Percentiles rank a stretch among this genome's conserved stretches.
Conservation (phyloP, 1,284 basidiomycete genomes). For the Puccinia novopanici region DNA sequence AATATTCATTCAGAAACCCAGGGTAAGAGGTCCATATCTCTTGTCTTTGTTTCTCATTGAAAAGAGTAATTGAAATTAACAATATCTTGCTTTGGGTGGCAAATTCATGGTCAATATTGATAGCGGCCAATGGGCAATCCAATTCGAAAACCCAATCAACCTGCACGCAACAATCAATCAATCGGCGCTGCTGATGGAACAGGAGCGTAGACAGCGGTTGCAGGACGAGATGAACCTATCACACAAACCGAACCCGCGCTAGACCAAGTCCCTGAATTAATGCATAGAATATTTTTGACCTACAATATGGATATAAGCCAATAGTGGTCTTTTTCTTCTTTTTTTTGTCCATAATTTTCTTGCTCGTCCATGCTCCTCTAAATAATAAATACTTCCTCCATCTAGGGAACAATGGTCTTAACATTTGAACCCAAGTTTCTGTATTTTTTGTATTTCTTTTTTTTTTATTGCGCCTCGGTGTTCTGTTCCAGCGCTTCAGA, state of each 20-base stretch:
- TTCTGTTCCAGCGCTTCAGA: too few relatives aligned
- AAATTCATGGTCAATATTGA: too few relatives aligned
- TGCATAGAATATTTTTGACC: background rate
- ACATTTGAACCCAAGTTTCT: too few relatives aligned
- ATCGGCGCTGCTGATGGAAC: background rate
- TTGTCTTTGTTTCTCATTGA: background rate
- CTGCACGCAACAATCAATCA: background rate
- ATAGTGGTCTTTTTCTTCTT: background rate
- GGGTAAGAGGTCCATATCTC: background rate
- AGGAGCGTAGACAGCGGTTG: constrained; percentile 31
- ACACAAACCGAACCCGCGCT: background rate
- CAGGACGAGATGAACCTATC: constrained; percentile 20
- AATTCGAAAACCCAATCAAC: constrained; percentile 16
- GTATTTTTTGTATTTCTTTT: too few relatives aligned
- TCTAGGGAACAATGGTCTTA: too few relatives aligned
- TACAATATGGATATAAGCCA: background rate
- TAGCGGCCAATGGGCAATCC: constrained; percentile 6
- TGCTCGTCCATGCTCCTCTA: too few relatives aligned
- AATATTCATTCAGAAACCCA: constrained; percentile 27
- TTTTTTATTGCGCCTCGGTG: too few relatives aligned
- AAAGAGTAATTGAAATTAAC: background rate
- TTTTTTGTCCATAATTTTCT: background rate
- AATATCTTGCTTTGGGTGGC: background rate
- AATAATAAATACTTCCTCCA: too few relatives aligned
- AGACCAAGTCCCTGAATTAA: background rate